These are phyloP conservation scores for Fagopyrum tataricum DNA, from an alignment of 148 eudicot species.

Conservation along the genomic window DNA sequence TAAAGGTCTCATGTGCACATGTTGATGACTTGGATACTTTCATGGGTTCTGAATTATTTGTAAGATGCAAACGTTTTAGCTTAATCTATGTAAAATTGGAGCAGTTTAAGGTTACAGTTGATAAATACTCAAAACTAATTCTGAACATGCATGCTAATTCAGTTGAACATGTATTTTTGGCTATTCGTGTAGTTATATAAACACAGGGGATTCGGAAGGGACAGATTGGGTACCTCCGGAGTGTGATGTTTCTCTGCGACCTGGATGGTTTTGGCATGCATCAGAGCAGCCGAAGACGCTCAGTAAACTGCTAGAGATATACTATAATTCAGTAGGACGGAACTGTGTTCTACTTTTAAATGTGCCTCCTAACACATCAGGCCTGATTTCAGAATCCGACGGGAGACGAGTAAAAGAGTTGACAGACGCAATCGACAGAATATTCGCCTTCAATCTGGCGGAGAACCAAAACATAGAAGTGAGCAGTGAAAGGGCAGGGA, in stretches of 20 bases:
- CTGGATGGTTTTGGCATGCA: constrained; percentile 95
- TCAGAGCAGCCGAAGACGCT: constrained; percentile 57
- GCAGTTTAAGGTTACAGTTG: too few species aligned
- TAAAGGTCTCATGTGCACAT: neutral
- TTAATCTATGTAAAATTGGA: neutral
- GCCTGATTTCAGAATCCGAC: constrained; percentile 62
- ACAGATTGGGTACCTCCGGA: constrained; percentile 88
- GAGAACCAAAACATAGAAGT: constrained; percentile 31
- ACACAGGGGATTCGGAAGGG: constrained; percentile 69
- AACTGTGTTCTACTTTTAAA: constrained; percentile 76
- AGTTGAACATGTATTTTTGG: neutral
- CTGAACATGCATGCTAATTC: neutral
- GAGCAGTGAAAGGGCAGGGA: constrained; percentile 75
- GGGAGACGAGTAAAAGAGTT: constrained; percentile 45
- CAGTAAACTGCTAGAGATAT: constrained; percentile 52
- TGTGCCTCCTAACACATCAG: constrained; percentile 76
- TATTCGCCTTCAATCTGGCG: constrained; percentile 60
- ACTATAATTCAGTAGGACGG: constrained; percentile 82
- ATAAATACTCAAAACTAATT: neutral
- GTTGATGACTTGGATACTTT: neutral
- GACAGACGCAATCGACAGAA: constrained; percentile 42
- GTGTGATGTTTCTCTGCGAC: constrained; percentile 79
- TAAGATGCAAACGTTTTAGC: neutral
- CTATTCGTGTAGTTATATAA: constrained; percentile 54
- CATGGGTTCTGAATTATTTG: neutral